Percentiles rank a stretch among this genome's conserved stretches.
Evolutionary conservation across 2,329 filamentous ascomycete genomes (phyloP).

Genomic region (Trichoderma harzianum): DNA sequence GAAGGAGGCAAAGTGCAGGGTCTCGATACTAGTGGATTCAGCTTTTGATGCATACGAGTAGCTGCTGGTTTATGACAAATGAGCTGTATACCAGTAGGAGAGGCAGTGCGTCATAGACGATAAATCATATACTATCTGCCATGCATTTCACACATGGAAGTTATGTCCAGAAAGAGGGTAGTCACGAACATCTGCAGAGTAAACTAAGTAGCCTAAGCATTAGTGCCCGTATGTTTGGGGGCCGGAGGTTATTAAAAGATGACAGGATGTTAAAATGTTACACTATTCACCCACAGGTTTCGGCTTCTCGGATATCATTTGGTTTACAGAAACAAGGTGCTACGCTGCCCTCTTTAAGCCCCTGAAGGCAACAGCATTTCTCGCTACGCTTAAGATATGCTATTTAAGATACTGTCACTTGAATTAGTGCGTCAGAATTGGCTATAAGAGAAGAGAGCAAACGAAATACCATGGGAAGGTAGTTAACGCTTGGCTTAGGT

Average conservation of each 20-base stretch:
- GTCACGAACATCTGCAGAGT: neutral
- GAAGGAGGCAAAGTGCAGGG: neutral
- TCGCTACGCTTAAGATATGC: too few relatives aligned
- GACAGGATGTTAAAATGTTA: neutral
- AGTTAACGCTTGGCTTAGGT: neutral
- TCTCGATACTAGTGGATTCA: neutral
- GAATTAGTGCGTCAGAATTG: too few relatives aligned
- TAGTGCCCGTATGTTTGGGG: neutral
- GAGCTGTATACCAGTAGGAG: neutral
- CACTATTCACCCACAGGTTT: neutral
- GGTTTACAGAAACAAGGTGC: too few relatives aligned
- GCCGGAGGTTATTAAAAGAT: neutral
- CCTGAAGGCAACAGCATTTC: too few relatives aligned
- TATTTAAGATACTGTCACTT: too few relatives aligned
- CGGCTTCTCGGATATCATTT: too few relatives aligned
- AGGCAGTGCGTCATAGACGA: neutral
- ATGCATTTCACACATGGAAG: neutral
- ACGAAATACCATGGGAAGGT: too few relatives aligned
- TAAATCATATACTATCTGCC: neutral
- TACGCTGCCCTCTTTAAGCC: too few relatives aligned
- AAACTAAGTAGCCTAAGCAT: neutral
- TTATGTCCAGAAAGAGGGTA: neutral
- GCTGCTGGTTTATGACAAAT: neutral
- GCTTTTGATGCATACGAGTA: neutral
- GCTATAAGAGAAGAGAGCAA: too few relatives aligned